These are phyloP conservation scores for Takakia lepidozioides DNA, from an alignment of 225 moss, liverwort and hornwort species.

Conservation along the genomic window DNA sequence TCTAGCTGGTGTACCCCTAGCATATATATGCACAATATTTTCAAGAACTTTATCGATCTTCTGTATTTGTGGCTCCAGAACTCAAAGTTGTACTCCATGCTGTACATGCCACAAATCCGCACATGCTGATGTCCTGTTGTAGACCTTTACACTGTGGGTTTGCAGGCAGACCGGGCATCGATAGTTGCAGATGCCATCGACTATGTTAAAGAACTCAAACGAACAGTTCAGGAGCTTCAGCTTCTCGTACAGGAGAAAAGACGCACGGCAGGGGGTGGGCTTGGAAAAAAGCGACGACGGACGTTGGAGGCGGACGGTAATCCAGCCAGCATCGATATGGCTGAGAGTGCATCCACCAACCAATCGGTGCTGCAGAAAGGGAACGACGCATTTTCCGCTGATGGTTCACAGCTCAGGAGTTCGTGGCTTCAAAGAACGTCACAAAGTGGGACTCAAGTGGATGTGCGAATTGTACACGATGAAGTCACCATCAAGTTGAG, in stretches of 20 bases:
- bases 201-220: conserved; percentile 83
- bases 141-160: neutral
- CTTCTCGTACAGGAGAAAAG: conserved; percentile 63
- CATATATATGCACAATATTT: too few species aligned
- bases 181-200: conserved; percentile 96
- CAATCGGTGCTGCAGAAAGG: conserved; percentile 22
- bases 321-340: neutral
- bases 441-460: conserved; percentile 65
- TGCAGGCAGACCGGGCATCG: conserved; percentile 90
- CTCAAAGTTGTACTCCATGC: too few species aligned
- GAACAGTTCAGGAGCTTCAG: conserved; percentile 66
- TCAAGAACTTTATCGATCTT: too few species aligned
- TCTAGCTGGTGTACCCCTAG: too few species aligned
- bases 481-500: conserved; percentile 75
- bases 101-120: too few species aligned
- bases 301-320: conserved; percentile 18
- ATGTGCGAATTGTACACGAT: conserved; percentile 71
- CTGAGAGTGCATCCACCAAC: conserved; percentile 18
- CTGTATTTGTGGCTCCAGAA: too few species aligned
- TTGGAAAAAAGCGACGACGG: conserved; percentile 23
- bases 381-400: conserved; percentile 14
- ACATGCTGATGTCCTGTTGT: neutral
- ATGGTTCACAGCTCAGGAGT: conserved; percentile 41
- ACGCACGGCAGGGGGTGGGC: conserved; percentile 12
- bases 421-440: conserved; percentile 79